These are phyloP conservation scores for Trifolium subterraneum DNA, from an alignment of 306 rosid species.

Conservation along the genomic window DNA sequence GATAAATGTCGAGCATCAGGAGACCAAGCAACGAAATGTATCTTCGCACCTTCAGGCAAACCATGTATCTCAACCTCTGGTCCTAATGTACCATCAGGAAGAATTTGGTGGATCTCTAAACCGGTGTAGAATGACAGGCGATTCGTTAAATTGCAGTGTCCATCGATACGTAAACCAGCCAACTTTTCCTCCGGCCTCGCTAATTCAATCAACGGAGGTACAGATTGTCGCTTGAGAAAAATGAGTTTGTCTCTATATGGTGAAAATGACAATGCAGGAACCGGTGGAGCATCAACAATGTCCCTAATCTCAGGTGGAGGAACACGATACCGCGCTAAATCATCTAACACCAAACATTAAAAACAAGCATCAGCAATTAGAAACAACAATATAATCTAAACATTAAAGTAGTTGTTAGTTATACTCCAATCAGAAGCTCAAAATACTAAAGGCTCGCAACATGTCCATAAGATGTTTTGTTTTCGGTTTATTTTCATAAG, in stretches of 20 bases:
- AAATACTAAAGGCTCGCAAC: not conserved
- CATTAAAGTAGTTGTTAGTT: too few species aligned
- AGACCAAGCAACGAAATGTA: constrained; percentile 92
- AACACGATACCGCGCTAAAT: constrained; percentile 63
- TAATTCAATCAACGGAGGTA: constrained; percentile 85
- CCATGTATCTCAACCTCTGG: constrained; percentile 77
- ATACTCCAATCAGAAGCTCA: constrained; percentile 18
- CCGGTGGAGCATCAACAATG: constrained; percentile 94
- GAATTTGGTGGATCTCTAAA: constrained; percentile 75
- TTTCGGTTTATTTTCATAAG: not conserved
- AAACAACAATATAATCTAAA: constrained; percentile 12
- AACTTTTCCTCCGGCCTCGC: constrained; percentile 92
- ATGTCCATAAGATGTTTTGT: not conserved
- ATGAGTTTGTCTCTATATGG: constrained; percentile 82
- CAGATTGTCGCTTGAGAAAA: constrained; percentile 88
- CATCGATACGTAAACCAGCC: constrained; percentile 96
- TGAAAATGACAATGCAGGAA: constrained; percentile 89
- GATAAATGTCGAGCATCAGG: constrained; percentile 81
- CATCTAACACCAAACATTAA: constrained; percentile 51
- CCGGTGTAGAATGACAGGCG: constrained; percentile 96
- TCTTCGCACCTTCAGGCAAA: constrained; percentile 84
- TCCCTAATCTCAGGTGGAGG: constrained; percentile 88
- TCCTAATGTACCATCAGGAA: constrained; percentile 77
- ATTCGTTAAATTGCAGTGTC: constrained; percentile 82
- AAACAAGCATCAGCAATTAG: constrained; percentile 38